Evolutionary conservation across 345 rosid genomes (phyloP).

Genomic region (Camelina hispida): DNA sequence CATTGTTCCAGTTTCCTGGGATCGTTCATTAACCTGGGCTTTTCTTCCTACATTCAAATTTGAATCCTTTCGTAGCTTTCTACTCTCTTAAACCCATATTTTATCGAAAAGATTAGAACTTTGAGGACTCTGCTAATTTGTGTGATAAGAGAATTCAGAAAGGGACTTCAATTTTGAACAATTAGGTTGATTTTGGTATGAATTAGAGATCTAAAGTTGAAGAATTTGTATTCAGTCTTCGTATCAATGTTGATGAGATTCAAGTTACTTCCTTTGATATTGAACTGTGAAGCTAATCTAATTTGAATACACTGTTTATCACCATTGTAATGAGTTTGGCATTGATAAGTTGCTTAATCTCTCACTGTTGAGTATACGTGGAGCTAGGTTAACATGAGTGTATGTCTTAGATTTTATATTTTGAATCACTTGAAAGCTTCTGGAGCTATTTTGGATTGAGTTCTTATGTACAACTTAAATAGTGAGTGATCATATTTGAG

Average conservation of each 20-base stretch:
- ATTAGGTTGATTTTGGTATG: slow-evolving; percentile 11
- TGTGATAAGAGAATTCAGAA: background rate
- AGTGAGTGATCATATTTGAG: background rate
- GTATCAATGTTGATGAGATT: background rate
- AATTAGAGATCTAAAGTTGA: slow-evolving; percentile 16
- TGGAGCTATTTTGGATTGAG: slow-evolving; percentile 18
- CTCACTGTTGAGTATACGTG: background rate
- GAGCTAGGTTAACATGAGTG: slow-evolving; percentile 13
- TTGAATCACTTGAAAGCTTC: background rate
- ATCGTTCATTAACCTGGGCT: slow-evolving; percentile 3
- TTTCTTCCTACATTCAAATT: background rate
- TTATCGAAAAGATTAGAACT: background rate
- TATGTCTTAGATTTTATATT: background rate
- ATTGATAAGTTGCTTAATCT: background rate
- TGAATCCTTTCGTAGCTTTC: slow-evolving; percentile 6
- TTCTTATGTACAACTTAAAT: slow-evolving; percentile 4
- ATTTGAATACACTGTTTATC: slow-evolving; percentile 3
- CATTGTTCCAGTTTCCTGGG: slow-evolving; percentile 2
- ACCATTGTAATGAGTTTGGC: slow-evolving; percentile 5
- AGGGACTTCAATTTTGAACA: slow-evolving; percentile 28
- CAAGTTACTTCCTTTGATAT: slow-evolving; percentile 4
- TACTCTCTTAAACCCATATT: background rate
- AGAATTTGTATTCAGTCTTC: background rate
- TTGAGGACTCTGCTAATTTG: slow-evolving; percentile 5
- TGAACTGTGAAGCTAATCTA: background rate